Evolutionary conservation across 805 yeast genomes (phyloP).

Genomic region (Danielozyma ontarioensis): DNA sequence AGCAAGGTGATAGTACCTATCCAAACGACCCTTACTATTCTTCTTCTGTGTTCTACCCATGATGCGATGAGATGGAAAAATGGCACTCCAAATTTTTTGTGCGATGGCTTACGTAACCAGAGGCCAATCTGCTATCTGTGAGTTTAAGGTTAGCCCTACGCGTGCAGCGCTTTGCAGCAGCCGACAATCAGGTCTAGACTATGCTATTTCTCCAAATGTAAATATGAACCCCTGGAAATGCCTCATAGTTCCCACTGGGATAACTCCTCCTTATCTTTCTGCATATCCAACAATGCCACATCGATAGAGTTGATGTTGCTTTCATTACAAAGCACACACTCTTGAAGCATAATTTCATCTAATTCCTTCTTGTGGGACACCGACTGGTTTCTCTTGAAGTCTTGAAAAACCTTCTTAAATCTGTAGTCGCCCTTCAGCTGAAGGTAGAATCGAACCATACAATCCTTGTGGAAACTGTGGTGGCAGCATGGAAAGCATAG

Average conservation of each 20-base stretch:
- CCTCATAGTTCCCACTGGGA: constrained; percentile 51
- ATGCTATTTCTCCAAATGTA: too few relatives aligned
- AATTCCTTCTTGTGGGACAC: constrained; percentile 42
- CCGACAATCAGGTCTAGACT: too few relatives aligned
- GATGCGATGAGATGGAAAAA: constrained; percentile 5
- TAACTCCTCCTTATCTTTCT: constrained; percentile 29
- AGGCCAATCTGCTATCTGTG: too few relatives aligned
- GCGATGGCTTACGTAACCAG: too few relatives aligned
- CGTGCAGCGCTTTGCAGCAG: too few relatives aligned
- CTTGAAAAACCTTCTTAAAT: constrained; percentile 57
- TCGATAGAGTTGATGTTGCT: constrained; percentile 66
- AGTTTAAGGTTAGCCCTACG: too few relatives aligned
- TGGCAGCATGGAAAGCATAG: constrained; percentile 78
- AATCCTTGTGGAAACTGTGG: constrained; percentile 86
- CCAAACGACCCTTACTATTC: constrained; percentile 97
- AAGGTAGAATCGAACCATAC: constrained; percentile 60
- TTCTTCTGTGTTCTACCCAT: constrained; percentile 95
- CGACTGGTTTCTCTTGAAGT: constrained; percentile 42
- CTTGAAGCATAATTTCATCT: constrained; percentile 54
- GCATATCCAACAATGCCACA: constrained; percentile 44
- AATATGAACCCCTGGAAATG: too few relatives aligned
- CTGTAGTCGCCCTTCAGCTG: constrained; percentile 60
- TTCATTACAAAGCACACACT: constrained; percentile 77
- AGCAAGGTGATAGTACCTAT: constrained; percentile 92
- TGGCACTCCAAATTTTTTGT: too few relatives aligned